phyloP scores from a whole-genome alignment of 371 early-diverging fungal species.

The Mucor mucedo region DNA sequence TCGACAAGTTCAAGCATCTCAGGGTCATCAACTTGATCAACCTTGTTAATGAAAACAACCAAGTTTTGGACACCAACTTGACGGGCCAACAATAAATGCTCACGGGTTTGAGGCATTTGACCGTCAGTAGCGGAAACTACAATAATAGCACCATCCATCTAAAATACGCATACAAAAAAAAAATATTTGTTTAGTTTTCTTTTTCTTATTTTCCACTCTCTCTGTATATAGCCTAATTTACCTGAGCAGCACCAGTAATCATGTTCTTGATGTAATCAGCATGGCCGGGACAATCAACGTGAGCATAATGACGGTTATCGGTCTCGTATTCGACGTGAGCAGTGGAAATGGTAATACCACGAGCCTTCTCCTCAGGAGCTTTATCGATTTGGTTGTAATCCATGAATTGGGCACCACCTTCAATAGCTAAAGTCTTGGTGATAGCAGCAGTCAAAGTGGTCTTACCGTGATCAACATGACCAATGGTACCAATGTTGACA shows the following conservation, averaged over 20 bases:
- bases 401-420: constrained; percentile 85
- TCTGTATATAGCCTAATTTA: constrained; percentile 38
- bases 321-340: constrained; percentile 98
- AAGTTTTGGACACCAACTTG: constrained; percentile 97
- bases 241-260: constrained; percentile 99
- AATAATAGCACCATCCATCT: constrained; percentile 98
- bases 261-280: constrained; percentile 99
- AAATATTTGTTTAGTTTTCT: not conserved
- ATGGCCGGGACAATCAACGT: constrained; percentile 99
- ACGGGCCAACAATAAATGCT: constrained; percentile 94
- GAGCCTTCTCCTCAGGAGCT: constrained; percentile 96
- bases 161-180: constrained; percentile 1
- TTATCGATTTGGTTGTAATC: constrained; percentile 97
- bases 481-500: constrained; percentile 99
- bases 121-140: constrained; percentile 98
- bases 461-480: constrained; percentile 99
- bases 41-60: constrained; percentile 99
- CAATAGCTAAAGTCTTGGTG: constrained; percentile 89
- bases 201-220: not conserved
- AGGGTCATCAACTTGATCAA: constrained; percentile 93
- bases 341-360: constrained; percentile 97
- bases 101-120: constrained; percentile 95
- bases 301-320: constrained; percentile 88
- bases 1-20: constrained; percentile 96
- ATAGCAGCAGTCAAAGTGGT: constrained; percentile 99